A percentile compares a stretch with the other conserved stretches of the same genome.
Evolutionary conservation across 805 yeast species (phyloP).

Genomic region (Pichia thaimueangensis): DNA sequence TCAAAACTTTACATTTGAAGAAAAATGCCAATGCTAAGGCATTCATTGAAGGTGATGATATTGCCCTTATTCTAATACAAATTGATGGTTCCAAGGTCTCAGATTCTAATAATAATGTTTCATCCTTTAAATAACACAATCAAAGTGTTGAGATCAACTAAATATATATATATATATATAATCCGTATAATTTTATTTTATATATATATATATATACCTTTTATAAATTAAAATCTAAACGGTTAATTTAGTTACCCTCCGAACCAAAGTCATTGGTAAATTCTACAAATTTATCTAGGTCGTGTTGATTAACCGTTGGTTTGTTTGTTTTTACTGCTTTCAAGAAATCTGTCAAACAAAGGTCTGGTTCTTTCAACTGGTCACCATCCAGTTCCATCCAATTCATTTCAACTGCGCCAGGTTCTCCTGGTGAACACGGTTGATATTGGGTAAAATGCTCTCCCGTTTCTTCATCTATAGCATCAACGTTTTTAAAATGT

Average conservation of each 20-base stretch:
- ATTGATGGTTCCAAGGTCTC: constrained; percentile 70
- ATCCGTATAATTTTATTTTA: too few species aligned
- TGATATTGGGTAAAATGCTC: constrained; percentile 46
- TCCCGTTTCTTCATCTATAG: constrained; percentile 32
- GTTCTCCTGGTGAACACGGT: constrained; percentile 98
- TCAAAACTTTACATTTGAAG: constrained; percentile 52
- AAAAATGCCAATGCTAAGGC: constrained; percentile 64
- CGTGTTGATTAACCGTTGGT: constrained; percentile 89
- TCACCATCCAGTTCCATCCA: constrained; percentile 92
- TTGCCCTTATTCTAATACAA: constrained; percentile 59
- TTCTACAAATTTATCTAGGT: constrained; percentile 72
- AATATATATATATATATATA: not conserved
- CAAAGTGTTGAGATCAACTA: too few species aligned
- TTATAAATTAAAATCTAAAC: too few species aligned
- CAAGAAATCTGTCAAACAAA: constrained; percentile 85
- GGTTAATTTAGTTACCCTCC: constrained; percentile 81
- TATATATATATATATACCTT: too few species aligned
- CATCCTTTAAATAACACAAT: too few species aligned
- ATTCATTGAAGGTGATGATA: constrained; percentile 59
- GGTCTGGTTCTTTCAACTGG: constrained; percentile 82
- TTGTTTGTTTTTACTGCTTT: constrained; percentile 87
- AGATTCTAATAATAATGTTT: constrained; percentile 61
- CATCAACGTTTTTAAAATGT: constrained; percentile 66
- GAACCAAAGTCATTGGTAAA: constrained; percentile 96
- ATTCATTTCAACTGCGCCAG: constrained; percentile 76